phyloP scores from a whole-genome alignment of 176 grass and related monocot species.

The Poa annua region DNA sequence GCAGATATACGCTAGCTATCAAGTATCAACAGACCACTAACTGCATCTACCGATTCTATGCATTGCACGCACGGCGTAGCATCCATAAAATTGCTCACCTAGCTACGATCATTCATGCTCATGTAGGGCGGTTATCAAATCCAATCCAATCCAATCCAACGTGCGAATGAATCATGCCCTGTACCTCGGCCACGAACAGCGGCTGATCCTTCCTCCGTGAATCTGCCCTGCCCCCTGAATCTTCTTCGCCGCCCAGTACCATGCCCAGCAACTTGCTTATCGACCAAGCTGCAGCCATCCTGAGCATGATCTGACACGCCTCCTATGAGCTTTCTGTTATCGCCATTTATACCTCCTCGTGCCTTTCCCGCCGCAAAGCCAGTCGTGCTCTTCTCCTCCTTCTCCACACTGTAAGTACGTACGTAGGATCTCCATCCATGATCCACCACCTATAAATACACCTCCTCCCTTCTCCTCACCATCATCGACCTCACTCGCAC shows the following conservation, averaged over 20 bases:
- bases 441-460: conserved; percentile 51
- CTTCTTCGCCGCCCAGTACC: conserved; percentile 7
- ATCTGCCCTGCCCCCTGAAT: conserved; percentile 44
- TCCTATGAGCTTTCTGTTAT: conserved; percentile 48
- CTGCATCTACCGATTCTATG: neutral
- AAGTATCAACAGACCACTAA: neutral
- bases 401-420: neutral
- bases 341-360: conserved; percentile 42
- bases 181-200: conserved; percentile 2
- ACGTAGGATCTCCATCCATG: neutral
- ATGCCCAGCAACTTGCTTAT: neutral
- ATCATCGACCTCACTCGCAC: conserved; percentile 42
- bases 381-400: neutral
- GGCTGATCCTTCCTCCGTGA: conserved; percentile 30
- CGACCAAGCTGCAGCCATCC: conserved; percentile 32
- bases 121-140: neutral
- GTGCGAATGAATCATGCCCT: neutral
- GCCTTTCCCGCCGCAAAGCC: conserved; percentile 54
- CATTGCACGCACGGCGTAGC: neutral
- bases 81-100: conserved; percentile 56
- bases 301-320: conserved; percentile 42
- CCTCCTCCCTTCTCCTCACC: neutral
- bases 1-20: neutral
- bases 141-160: neutral
- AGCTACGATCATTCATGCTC: neutral